These are phyloP conservation scores for Leptosphaerulina australis DNA, from an alignment of 2,329 filamentous ascomycete genomes.

Conservation along the genomic window DNA sequence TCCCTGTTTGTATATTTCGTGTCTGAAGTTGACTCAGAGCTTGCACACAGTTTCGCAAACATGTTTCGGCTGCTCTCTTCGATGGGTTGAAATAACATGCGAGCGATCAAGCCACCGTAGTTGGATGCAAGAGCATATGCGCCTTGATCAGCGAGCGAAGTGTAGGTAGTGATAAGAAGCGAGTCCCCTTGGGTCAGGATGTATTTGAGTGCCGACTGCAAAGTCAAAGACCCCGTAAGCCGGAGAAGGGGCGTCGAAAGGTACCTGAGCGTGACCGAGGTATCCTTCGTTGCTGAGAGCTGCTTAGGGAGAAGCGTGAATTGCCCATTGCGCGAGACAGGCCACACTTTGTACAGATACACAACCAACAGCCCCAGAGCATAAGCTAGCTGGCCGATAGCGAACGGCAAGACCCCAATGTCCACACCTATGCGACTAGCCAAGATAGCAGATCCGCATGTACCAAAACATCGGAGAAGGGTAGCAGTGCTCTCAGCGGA, in stretches of 20 bases:
- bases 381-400: slow-evolving; percentile 82
- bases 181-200: slow-evolving; percentile 93
- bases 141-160: slow-evolving; percentile 80
- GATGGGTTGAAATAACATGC: slow-evolving; percentile 90
- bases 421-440: slow-evolving; percentile 60
- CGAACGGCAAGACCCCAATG: slow-evolving; percentile 84
- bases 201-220: slow-evolving; percentile 90
- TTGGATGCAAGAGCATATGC: slow-evolving; percentile 93
- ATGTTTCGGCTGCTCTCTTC: slow-evolving; percentile 92
- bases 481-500: slow-evolving; percentile 83
- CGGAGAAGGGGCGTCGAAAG: slow-evolving; percentile 74
- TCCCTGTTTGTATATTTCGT: background rate
- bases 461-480: slow-evolving; percentile 74
- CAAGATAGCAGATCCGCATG: slow-evolving; percentile 73
- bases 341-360: slow-evolving; percentile 68
- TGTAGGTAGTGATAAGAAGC: slow-evolving; percentile 79
- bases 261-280: slow-evolving; percentile 28
- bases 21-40: slow-evolving; percentile 21
- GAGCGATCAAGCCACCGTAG: slow-evolving; percentile 83
- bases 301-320: slow-evolving; percentile 71
- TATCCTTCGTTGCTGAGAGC: slow-evolving; percentile 47
- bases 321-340: slow-evolving; percentile 60
- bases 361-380: slow-evolving; percentile 70
- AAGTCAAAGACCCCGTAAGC: slow-evolving; percentile 80
- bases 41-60: slow-evolving; percentile 78